Conservation (phyloP, 2,329 filamentous ascomycete genomes). For the Xenoacremonium recifei region DNA sequence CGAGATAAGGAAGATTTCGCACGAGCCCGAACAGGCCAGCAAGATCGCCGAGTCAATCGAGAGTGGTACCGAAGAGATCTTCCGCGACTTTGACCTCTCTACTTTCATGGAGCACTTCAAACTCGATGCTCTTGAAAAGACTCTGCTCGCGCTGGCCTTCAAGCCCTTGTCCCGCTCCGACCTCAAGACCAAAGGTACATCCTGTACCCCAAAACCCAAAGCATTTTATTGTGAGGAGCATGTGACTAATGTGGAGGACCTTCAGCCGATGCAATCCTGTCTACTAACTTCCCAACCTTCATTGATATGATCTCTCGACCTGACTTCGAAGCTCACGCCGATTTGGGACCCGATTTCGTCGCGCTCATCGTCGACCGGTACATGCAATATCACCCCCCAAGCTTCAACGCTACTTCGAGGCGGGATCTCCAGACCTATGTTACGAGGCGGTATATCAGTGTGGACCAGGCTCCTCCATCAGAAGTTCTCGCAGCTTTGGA, state of each 20-base stretch:
- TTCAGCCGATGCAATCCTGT: slow-evolving; percentile 84
- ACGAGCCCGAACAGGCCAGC: slow-evolving; percentile 76
- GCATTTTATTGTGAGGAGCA: not conserved
- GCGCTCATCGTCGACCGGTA: slow-evolving; percentile 82
- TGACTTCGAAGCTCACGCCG: slow-evolving; percentile 61
- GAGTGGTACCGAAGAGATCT: slow-evolving; percentile 85
- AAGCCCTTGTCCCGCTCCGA: slow-evolving; percentile 79
- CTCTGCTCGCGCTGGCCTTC: slow-evolving; percentile 83
- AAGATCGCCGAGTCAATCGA: slow-evolving; percentile 95
- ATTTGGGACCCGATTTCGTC: slow-evolving; percentile 68
- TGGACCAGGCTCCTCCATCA: slow-evolving; percentile 64
- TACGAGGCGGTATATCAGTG: slow-evolving; percentile 64
- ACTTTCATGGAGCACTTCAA: slow-evolving; percentile 97
- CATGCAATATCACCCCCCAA: slow-evolving; percentile 81
- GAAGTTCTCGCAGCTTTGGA: slow-evolving; percentile 70
- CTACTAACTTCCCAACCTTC: slow-evolving; percentile 75
- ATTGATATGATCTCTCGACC: slow-evolving; percentile 71
- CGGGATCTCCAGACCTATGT: slow-evolving; percentile 67
- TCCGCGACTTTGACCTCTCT: slow-evolving; percentile 93
- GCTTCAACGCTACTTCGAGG: slow-evolving; percentile 75
- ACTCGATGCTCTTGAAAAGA: slow-evolving; percentile 83
- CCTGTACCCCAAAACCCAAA: no score
- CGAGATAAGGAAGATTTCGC: slow-evolving; percentile 83
- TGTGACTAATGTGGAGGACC: slow-evolving; percentile 35
- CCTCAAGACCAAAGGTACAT: slow-evolving; percentile 82